Conservation (phyloP, 768 basidiomycete genomes). For the Lactifluus volemus region DNA sequence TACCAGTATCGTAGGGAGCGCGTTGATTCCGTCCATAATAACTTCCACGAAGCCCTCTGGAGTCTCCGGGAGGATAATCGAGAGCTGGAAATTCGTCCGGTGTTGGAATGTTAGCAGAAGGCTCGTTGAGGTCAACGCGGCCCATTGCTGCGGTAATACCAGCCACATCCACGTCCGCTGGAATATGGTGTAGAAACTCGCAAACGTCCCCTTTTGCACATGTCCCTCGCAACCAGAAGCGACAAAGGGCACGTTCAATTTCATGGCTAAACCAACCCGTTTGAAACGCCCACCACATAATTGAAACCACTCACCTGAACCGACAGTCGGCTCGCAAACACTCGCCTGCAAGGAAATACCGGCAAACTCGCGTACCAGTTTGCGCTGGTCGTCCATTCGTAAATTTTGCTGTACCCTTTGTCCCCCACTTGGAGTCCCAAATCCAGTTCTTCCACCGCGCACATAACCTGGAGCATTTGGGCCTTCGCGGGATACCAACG, state of each 20-base stretch:
- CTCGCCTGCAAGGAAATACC: conserved; percentile 95
- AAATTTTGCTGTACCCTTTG: conserved; percentile 30
- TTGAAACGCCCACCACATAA: conserved; percentile 1
- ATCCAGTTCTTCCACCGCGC: conserved; percentile 38
- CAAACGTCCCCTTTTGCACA: conserved; percentile 95
- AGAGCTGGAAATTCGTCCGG: conserved; percentile 71
- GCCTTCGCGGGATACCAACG: conserved; percentile 52
- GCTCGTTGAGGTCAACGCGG: conserved; percentile 47
- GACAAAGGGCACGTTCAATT: conserved; percentile 85
- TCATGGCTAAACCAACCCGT: conserved; percentile 58
- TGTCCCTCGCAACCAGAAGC: conserved; percentile 96
- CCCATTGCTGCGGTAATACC: conserved; percentile 60
- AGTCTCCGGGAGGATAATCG: conserved; percentile 29
- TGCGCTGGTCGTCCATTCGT: conserved; percentile 48
- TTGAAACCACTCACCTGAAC: conserved; percentile 63
- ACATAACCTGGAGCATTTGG: conserved; percentile 22
- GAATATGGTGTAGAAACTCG: conserved; percentile 92
- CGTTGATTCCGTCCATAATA: conserved; percentile 30
- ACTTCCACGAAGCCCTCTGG: conserved; percentile 36
- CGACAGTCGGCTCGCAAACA: conserved; percentile 94
- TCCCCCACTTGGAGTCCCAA: conserved; percentile 18
- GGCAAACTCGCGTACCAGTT: conserved; percentile 76
- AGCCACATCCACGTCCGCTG: conserved; percentile 74
- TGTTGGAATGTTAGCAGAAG: conserved; percentile 29
- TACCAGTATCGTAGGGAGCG: conserved; percentile 64